These are phyloP conservation scores for Melaleuca quinquenervia DNA, from an alignment of 345 rosid species.

Conservation along the genomic window DNA sequence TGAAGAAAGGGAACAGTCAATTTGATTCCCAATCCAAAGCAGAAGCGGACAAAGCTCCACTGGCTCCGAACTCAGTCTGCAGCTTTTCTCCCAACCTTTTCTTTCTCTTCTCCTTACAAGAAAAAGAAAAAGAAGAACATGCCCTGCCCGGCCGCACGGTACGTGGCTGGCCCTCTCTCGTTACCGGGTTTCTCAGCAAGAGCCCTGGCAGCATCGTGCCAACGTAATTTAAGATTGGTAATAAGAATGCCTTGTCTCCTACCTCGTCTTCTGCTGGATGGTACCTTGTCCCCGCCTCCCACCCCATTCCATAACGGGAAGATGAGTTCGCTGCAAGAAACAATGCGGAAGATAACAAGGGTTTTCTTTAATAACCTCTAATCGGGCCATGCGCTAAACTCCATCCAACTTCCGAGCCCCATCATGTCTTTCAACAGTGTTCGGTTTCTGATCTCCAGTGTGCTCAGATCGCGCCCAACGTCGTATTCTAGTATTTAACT, in stretches of 20 bases:
- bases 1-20: neutral
- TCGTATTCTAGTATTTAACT: neutral
- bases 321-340: neutral
- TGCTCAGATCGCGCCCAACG: neutral
- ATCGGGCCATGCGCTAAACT: neutral
- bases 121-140: too few relatives aligned
- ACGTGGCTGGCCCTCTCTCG: neutral
- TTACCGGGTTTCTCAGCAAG: neutral
- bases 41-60: neutral
- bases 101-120: neutral
- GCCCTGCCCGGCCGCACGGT: neutral
- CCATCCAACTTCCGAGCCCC: neutral
- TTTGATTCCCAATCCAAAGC: neutral
- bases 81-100: neutral
- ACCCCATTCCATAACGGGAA: neutral
- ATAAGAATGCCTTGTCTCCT: neutral
- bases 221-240: neutral
- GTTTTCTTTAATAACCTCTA: neutral
- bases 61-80: neutral
- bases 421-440: neutral
- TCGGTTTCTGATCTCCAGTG: neutral
- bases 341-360: neutral
- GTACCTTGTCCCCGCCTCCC: neutral
- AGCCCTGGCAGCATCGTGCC: neutral
- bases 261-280: neutral